Base-by-base conservation (phyloP, 371 early-diverging fungal species). In the Mortierella sp. region DNA sequence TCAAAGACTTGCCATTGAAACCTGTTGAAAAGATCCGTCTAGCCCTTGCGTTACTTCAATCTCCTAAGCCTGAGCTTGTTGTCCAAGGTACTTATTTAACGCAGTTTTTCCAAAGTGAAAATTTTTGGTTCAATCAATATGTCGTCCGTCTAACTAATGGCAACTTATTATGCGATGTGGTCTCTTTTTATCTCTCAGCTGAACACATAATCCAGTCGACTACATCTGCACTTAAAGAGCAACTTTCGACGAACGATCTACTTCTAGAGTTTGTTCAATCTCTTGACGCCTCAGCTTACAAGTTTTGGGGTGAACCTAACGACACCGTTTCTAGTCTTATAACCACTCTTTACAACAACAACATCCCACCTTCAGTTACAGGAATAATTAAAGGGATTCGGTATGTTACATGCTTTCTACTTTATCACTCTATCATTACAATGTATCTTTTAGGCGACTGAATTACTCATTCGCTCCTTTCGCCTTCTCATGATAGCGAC, bases 11-110 rank as follows among this genome's bases (percentile, higher is more conserved):
- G 31, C 75, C 82, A 34, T 53, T 89, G 23, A 82, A 88, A 59
- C 81, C 83, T 10, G 64, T 88, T 34, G 86, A 87, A 55, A 85
- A 80, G 56, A 79, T 82, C 31, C 83, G 84, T 54, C 70, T 89
- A 49, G 82, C 84, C 31, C 64, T 86, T 54, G 79, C 85, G 34
- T 53, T 89, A 43, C 76, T 88, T n/a, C 72, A 84, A 32, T 83
- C 85, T 31, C 67, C 64, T 23, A 85, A 80, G 43, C 61, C 80
- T 42, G 79, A 86, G 23, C 77, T 87, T 9, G 72, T 67, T 9
- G 70, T 83, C 10, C 87, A 89, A 87, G 89, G 90, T 88, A 80
- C 22, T 35, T 45, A 15, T 9, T 23, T 13, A 28, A 17, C 23
- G 22, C 28, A 55, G 26, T 28, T 7, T 5, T 15, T 55, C 32